Conservation (phyloP, 1,284 basidiomycete species). For the Inonotus hispidus region DNA sequence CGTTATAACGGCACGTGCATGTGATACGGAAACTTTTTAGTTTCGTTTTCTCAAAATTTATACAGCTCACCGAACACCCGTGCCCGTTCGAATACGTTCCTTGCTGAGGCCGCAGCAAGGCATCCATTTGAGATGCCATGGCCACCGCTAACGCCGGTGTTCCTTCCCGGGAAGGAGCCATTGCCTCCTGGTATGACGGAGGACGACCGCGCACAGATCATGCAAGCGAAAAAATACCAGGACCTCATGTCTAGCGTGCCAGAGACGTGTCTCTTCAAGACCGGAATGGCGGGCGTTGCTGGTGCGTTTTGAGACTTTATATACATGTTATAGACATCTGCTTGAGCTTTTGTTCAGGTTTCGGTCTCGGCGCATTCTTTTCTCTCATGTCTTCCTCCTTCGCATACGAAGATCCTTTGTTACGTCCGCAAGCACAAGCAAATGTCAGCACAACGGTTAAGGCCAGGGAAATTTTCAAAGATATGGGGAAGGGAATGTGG, state of each 20-base stretch:
- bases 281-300: slow-evolving; percentile 69
- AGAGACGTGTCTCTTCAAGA: slow-evolving; percentile 85
- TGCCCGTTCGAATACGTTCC: not conserved
- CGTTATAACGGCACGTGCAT: too few species aligned
- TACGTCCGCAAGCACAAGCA: slow-evolving; percentile 60
- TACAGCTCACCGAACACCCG: not conserved
- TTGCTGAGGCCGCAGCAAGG: slow-evolving; percentile 9
- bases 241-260: slow-evolving; percentile 62
- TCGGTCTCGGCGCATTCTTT: slow-evolving; percentile 93
- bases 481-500: slow-evolving; percentile 95
- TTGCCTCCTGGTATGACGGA: slow-evolving; percentile 79
- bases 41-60: too few species aligned
- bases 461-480: slow-evolving; percentile 83
- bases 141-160: slow-evolving; percentile 43
- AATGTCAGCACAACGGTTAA: slow-evolving; percentile 67
- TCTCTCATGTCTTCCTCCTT: slow-evolving; percentile 95
- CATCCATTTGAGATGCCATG: slow-evolving; percentile 16
- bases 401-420: slow-evolving; percentile 90
- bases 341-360: slow-evolving; percentile 47
- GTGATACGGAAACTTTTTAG: too few species aligned
- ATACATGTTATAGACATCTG: too few species aligned
- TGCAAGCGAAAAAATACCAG: slow-evolving; percentile 74
- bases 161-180: slow-evolving; percentile 64
- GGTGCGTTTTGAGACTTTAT: slow-evolving; percentile 51
- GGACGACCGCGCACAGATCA: slow-evolving; percentile 65